phyloP scores from a whole-genome alignment of 768 basidiomycete genomes.

The Aureoboletus auriporus region DNA sequence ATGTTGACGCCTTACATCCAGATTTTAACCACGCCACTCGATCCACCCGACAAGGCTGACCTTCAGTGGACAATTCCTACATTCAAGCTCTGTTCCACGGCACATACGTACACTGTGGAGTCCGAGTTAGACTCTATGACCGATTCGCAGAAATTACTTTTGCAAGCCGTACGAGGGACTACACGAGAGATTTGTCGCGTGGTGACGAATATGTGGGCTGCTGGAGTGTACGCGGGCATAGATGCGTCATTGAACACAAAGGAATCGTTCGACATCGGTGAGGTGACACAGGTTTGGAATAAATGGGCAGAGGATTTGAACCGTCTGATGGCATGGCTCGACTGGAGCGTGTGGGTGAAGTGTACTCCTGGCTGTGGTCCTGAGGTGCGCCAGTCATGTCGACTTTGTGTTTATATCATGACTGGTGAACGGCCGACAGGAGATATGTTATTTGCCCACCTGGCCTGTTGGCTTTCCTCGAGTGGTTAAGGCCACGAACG shows the following conservation, averaged over 20 bases:
- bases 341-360: constrained; percentile 47
- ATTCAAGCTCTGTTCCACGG: constrained; percentile 23
- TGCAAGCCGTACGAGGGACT: constrained; percentile 27
- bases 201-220: constrained; percentile 31
- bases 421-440: constrained; percentile 1
- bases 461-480: constrained; percentile 4
- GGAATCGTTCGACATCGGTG: not conserved
- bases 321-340: constrained; percentile 44
- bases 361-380: constrained; percentile 42
- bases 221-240: constrained; percentile 21
- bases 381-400: constrained; percentile 32
- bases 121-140: constrained; percentile 14
- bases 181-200: constrained; percentile 43
- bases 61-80: constrained; percentile 25
- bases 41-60: not conserved
- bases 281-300: constrained; percentile 9
- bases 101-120: constrained; percentile 15
- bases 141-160: constrained; percentile 24
- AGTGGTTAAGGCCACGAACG: not conserved
- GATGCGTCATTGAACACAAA: constrained; percentile 1
- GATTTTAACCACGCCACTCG: constrained; percentile 1
- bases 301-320: constrained; percentile 34
- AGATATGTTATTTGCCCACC: constrained; percentile 14
- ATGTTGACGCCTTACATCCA: constrained; percentile 26
- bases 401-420: not conserved